Evolutionary conservation across 73 alveolate species (phyloP), one percentile per base, ranked within the genome.

Genomic region (Stentor coeruleus): DNA sequence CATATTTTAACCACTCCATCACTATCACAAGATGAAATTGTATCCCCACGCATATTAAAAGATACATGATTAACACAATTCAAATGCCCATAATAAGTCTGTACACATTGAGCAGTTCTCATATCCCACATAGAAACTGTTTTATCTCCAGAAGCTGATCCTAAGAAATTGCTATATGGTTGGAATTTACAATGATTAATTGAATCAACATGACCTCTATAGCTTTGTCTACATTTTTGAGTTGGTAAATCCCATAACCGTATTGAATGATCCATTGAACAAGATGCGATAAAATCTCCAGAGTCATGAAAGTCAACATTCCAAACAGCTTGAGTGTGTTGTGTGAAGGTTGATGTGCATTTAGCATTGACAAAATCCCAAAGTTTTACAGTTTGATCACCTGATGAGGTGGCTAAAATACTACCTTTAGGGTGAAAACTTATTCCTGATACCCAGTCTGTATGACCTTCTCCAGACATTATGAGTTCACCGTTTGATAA

Each of bases 381-480:
- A n/a, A 98, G 83, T 89, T 98, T 98, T 42, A 95, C 93, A 30
- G 97, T 90, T 36, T 99, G 97, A 89, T 98, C 99, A 3, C 99
- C 99, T 3, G 99, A 94, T 82, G 97, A 87, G 33, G 98, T 93
- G 11, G 96, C 97, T 74, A 95, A 84, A 81, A 93, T 89, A 36
- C 96, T 90, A 35, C 99, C 99, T 80, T 94, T 95, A 15, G 99
- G 99, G 84, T 95, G 99, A 82, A 98, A 98, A 72, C 95, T 86
- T 59, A 97, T 86, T 58, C 99, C 98, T 35, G 99, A 93, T 38
- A 98, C 97, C 99, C 99, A 98, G 92, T 98, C 99, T 90, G 77
- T 88, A 91, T 98, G 99, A 1, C 99, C 99, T 86, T 98, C 99
- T 39, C 99, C 99, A 59, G 98, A 95, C 98, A 98, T 96, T 39